Evolutionary conservation across 768 basidiomycete genomes (phyloP).

Genomic region (Psilocybe azurescens): DNA sequence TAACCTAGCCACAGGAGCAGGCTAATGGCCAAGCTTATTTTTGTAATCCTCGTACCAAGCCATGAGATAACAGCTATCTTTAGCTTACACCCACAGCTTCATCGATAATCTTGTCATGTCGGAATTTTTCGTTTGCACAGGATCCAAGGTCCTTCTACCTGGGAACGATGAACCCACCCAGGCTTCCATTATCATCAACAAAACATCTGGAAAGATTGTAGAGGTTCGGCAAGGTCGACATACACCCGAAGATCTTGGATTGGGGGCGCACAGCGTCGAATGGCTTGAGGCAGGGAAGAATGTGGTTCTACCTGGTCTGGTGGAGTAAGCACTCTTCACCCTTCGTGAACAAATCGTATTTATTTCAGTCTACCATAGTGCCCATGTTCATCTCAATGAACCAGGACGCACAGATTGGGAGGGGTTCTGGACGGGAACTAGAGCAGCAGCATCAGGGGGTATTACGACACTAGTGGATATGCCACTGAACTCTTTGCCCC

Average conservation of each 20-base stretch:
- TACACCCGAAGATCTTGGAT: conserved; percentile 32
- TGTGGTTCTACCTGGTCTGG: conserved; percentile 75
- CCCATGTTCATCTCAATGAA: conserved; percentile 94
- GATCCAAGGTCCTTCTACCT: conserved; percentile 64
- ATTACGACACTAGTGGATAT: conserved; percentile 97
- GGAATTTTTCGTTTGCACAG: conserved; percentile 48
- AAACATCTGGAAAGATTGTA: conserved; percentile 62
- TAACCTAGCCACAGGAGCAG: no score
- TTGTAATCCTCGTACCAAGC: not conserved
- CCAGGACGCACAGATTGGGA: conserved; percentile 96
- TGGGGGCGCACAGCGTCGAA: conserved; percentile 33
- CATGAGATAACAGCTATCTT: conserved; percentile 6
- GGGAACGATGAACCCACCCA: conserved; percentile 51
- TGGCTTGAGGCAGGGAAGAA: conserved; percentile 64
- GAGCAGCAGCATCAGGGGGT: conserved; percentile 90
- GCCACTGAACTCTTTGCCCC: conserved; percentile 97
- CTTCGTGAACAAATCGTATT: conserved; percentile 1
- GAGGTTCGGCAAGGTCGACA: conserved; percentile 45
- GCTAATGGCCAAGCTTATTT: not conserved
- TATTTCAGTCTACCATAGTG: conserved; percentile 44
- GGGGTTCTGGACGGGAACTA: conserved; percentile 90
- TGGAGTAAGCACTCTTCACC: conserved; percentile 62
- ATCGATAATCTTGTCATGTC: conserved; percentile 21
- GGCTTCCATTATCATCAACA: conserved; percentile 70
- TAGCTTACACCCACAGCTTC: not conserved